These are phyloP conservation scores for Onygena corvina DNA, from an alignment of 2,329 filamentous ascomycete species.

Conservation along the genomic window DNA sequence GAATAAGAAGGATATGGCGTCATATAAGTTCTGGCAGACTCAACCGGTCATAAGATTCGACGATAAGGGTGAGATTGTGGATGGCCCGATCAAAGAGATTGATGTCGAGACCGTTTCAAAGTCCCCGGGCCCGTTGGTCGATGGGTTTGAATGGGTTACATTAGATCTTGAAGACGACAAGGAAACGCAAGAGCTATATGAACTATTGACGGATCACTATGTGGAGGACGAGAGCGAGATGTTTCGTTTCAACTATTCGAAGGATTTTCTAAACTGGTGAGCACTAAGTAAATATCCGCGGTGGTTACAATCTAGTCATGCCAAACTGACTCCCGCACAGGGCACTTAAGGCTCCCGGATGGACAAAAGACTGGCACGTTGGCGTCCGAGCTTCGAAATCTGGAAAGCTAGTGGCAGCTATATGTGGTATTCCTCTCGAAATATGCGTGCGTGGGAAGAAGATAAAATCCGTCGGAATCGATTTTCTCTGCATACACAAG, in stretches of 20 bases:
- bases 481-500: conserved; percentile 97
- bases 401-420: conserved; percentile 83
- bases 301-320: neutral
- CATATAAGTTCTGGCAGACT: conserved; percentile 97
- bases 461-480: conserved; percentile 79
- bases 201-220: conserved; percentile 84
- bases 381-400: conserved; percentile 77
- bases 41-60: conserved; percentile 82
- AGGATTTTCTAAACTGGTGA: conserved; percentile 77
- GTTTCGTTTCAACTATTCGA: conserved; percentile 94
- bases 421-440: conserved; percentile 79
- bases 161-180: conserved; percentile 69
- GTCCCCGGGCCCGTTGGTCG: conserved; percentile 60
- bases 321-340: conserved; percentile 33
- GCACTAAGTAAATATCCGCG: neutral
- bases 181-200: conserved; percentile 79
- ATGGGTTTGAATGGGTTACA: conserved; percentile 88
- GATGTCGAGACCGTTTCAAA: conserved; percentile 67
- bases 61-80: conserved; percentile 48
- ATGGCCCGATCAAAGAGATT: conserved; percentile 75
- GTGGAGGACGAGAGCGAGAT: conserved; percentile 95
- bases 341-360: conserved; percentile 89
- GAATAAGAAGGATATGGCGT: conserved; percentile 91
- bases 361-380: conserved; percentile 89
- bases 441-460: conserved; percentile 66